Conservation (phyloP, 352 stramenopile genomes). For the Phytophthora pseudosyringae region DNA sequence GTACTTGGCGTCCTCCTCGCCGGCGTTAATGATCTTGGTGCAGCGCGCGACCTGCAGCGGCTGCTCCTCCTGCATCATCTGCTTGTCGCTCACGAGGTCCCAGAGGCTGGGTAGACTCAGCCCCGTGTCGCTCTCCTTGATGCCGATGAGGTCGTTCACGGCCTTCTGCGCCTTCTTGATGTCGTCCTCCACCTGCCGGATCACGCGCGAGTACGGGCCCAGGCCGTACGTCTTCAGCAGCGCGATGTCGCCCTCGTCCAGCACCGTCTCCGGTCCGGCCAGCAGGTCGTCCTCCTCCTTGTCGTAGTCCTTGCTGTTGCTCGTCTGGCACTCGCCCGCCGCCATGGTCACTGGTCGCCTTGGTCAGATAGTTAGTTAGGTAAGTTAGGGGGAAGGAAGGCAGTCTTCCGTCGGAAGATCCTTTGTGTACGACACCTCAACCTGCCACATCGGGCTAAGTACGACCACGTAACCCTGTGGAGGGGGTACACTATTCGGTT, state of each 20-base stretch:
- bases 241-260: constrained; percentile 97
- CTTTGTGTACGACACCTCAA: not conserved
- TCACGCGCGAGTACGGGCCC: constrained; percentile 96
- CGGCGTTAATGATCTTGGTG: constrained; percentile 95
- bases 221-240: constrained; percentile 99
- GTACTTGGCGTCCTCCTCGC: constrained; percentile 98
- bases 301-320: constrained; percentile 96
- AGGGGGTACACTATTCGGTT: too few relatives aligned
- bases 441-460: too few relatives aligned
- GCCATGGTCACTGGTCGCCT: constrained; percentile 22
- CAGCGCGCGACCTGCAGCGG: constrained; percentile 97
- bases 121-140: constrained; percentile 99
- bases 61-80: constrained; percentile 99
- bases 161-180: constrained; percentile 97
- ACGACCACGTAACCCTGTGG: too few relatives aligned
- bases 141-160: constrained; percentile 93
- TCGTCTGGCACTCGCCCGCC: constrained; percentile 95
- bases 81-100: constrained; percentile 99
- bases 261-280: constrained; percentile 74
- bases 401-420: not conserved
- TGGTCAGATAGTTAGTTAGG: not conserved
- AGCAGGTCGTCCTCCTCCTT: constrained; percentile 92
- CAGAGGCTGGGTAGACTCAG: constrained; percentile 97
- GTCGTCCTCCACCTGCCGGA: constrained; percentile 98
- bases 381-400: constrained; percentile 5